phyloP scores from a whole-genome alignment of 2,329 filamentous ascomycete species.

The Verticillium alfalfae region DNA sequence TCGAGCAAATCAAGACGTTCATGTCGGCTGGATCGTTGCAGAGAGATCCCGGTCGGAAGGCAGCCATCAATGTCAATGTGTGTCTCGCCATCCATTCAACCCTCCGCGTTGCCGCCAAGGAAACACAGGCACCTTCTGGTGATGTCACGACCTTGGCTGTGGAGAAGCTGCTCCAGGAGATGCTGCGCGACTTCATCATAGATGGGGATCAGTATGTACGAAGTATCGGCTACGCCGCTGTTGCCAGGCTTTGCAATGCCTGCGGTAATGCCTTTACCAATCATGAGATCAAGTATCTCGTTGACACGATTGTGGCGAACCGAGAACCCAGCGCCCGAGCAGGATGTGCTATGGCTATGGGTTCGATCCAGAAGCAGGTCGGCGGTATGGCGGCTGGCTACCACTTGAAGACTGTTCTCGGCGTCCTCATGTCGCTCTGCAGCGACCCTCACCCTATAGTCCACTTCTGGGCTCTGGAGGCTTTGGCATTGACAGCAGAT shows the following conservation, averaged over 20 bases:
- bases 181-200: constrained; percentile 66
- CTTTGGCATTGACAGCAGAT: constrained; percentile 78
- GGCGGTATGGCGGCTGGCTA: constrained; percentile 97
- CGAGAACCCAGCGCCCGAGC: constrained; percentile 89
- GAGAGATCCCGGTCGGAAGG: constrained; percentile 80
- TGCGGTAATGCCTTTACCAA: constrained; percentile 89
- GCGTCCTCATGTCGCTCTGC: constrained; percentile 94
- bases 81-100: constrained; percentile 75
- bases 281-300: constrained; percentile 80
- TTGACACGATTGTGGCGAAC: constrained; percentile 92
- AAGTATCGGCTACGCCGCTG: constrained; percentile 74
- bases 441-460: constrained; percentile 93
- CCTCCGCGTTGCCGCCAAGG: constrained; percentile 77
- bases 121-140: constrained; percentile 67
- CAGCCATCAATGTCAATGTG: constrained; percentile 87
- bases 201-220: constrained; percentile 83
- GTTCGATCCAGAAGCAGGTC: constrained; percentile 89
- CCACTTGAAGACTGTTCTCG: constrained; percentile 94
- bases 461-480: constrained; percentile 94
- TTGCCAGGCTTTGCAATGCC: constrained; percentile 77
- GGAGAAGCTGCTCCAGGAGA: constrained; percentile 78
- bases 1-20: constrained; percentile 90
- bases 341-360: constrained; percentile 88
- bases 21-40: constrained; percentile 75
- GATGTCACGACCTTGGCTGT: constrained; percentile 70